Conservation (phyloP, 2,329 filamentous ascomycete genomes). For the Hypoxylon sp. region DNA sequence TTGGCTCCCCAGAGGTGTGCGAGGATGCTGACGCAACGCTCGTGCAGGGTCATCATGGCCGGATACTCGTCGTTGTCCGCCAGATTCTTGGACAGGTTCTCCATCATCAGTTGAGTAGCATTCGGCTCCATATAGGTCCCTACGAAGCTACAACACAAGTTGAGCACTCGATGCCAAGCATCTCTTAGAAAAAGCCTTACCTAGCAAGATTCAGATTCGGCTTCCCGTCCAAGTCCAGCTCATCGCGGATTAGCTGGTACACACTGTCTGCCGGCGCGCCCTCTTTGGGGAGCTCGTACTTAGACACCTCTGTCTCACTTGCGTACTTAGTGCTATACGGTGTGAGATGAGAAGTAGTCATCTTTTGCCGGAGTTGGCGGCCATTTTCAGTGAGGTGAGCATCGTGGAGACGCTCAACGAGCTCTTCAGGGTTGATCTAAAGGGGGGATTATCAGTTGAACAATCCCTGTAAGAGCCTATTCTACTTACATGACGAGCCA, state of each 20-base stretch:
- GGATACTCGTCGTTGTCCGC: conserved; percentile 78
- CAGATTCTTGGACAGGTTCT: conserved; percentile 80
- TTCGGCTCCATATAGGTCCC: conserved; percentile 80
- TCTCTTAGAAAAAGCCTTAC: conserved; percentile 49
- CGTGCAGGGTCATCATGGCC: conserved; percentile 71
- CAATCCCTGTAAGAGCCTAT: neutral
- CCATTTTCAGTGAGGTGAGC: conserved; percentile 57
- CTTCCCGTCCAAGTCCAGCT: conserved; percentile 74
- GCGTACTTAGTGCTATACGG: conserved; percentile 72
- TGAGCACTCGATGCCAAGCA: conserved; percentile 23
- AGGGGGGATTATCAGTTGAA: neutral
- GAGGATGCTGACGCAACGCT: conserved; percentile 78
- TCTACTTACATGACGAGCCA: conserved; percentile 39
- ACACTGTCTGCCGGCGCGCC: conserved; percentile 74
- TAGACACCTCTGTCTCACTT: conserved; percentile 68
- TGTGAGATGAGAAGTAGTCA: conserved; percentile 66
- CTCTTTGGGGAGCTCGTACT: conserved; percentile 70
- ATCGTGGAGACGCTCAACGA: conserved; percentile 67
- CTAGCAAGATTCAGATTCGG: conserved; percentile 78
- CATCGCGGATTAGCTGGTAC: conserved; percentile 75
- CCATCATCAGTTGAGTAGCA: conserved; percentile 74
- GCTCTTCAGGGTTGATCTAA: conserved; percentile 69
- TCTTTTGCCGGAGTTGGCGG: conserved; percentile 57
- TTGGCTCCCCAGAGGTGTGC: conserved; percentile 75
- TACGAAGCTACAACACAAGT: conserved; percentile 67